These are phyloP conservation scores for Kodamaea suecica DNA, from an alignment of 1,139 yeast species.

Conservation along the genomic window DNA sequence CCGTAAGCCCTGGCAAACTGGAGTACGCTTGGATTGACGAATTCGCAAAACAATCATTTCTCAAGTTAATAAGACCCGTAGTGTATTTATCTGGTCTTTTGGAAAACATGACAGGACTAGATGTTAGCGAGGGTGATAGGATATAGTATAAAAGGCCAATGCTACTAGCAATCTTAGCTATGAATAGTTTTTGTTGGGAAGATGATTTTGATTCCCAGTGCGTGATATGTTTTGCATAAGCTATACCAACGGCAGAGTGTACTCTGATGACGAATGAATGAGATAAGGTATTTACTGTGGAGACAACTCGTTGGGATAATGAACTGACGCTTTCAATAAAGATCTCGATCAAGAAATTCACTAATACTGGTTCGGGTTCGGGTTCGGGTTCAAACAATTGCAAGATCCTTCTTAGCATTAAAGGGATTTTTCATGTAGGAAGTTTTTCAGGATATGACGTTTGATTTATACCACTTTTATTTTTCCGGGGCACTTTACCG, in stretches of 20 bases:
- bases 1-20: slow-evolving; percentile 59
- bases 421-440: too few species aligned
- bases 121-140: slow-evolving; percentile 22
- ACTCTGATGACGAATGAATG: too few species aligned
- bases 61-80: slow-evolving; percentile 75
- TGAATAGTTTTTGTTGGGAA: not conserved
- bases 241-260: not conserved
- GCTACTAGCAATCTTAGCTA: not conserved
- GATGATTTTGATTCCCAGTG: not conserved
- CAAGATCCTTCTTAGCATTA: not conserved
- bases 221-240: not conserved
- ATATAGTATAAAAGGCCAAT: slow-evolving; percentile 17
- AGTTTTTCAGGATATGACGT: too few species aligned
- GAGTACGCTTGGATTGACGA: slow-evolving; percentile 86
- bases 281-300: too few species aligned
- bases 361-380: not conserved
- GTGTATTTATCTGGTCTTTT: slow-evolving; percentile 73
- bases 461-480: too few species aligned
- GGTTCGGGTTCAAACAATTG: not conserved
- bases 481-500: too few species aligned
- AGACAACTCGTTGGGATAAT: too few species aligned
- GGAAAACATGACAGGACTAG: slow-evolving; percentile 32
- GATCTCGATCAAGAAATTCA: not conserved
- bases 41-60: slow-evolving; percentile 92
- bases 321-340: not conserved